A percentile compares a stretch with the other conserved stretches of the same genome.
These are phyloP conservation scores for Cytospora piceae DNA, from an alignment of 2,329 filamentous ascomycete species.

Conservation along the genomic window DNA sequence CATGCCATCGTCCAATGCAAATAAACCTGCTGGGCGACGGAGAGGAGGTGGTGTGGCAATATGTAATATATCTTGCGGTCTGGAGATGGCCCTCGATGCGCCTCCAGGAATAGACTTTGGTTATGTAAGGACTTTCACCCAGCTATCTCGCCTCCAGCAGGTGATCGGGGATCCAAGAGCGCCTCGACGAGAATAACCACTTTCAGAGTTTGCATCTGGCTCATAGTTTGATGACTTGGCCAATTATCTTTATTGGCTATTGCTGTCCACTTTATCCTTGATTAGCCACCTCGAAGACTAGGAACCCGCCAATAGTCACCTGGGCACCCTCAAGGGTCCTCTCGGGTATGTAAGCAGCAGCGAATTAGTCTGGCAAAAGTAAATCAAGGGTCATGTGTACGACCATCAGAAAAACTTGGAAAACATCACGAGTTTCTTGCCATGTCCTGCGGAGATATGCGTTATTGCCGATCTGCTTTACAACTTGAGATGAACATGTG, in stretches of 20 bases:
- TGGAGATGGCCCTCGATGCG: background rate
- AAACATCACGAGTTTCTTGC: background rate
- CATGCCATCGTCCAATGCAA: background rate
- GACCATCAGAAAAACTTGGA: background rate
- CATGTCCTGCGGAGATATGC: background rate
- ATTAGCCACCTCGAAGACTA: background rate
- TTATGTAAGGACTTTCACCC: background rate
- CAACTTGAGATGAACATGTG: background rate
- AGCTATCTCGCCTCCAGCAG: background rate
- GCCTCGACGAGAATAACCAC: background rate
- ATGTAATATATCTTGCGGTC: background rate
- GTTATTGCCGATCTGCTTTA: background rate
- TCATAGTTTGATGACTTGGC: background rate
- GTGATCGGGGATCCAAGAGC: background rate
- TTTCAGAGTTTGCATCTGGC: background rate
- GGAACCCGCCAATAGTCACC: background rate
- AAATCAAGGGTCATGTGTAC: background rate
- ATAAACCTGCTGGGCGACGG: background rate
- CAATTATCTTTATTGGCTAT: background rate
- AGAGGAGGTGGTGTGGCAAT: background rate
- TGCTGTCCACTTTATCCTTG: background rate
- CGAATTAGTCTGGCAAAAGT: background rate
- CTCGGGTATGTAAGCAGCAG: background rate
- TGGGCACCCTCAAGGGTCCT: background rate
- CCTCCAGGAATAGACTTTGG: background rate